These are phyloP conservation scores for Cordyceps cicadae DNA, from an alignment of 2,329 filamentous ascomycete species.

Conservation along the genomic window DNA sequence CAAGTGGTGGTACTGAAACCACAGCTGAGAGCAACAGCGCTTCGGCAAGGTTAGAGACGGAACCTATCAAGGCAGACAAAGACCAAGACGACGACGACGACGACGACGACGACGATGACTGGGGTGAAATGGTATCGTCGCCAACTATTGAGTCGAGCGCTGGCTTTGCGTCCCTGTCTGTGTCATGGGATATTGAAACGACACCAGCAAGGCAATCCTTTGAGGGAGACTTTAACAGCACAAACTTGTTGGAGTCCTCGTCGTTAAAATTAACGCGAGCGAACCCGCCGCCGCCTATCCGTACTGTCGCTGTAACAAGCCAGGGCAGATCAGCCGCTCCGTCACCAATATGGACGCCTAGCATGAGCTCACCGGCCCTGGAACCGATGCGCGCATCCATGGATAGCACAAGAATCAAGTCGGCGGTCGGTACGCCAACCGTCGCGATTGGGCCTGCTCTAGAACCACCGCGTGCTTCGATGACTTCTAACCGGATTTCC, in stretches of 20 bases:
- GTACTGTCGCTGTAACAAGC: background rate
- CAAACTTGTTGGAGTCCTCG: background rate
- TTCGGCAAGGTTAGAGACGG: background rate
- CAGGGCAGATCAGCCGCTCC: background rate
- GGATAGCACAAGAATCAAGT: background rate
- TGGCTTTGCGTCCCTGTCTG: background rate
- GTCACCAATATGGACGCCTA: slow-evolving; percentile 5
- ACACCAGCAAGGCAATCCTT: background rate
- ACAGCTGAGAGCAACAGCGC: background rate
- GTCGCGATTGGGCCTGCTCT: background rate
- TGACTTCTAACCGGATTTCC: background rate
- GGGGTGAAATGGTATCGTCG: slow-evolving; percentile 50
- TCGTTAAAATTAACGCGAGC: background rate
- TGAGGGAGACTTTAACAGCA: background rate
- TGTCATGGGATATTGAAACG: background rate
- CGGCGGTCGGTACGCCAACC: background rate
- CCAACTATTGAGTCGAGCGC: slow-evolving; percentile 15
- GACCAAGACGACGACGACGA: slow-evolving; percentile 46
- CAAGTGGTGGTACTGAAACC: background rate
- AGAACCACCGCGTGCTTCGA: background rate
- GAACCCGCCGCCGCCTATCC: background rate
- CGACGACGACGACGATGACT: slow-evolving; percentile 46
- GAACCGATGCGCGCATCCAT: background rate
- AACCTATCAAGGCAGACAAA: slow-evolving; percentile 10
- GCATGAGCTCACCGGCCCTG: background rate